These are phyloP conservation scores for Cynanchum wilfordii DNA, from an alignment of 257 asterid species.

Conservation along the genomic window DNA sequence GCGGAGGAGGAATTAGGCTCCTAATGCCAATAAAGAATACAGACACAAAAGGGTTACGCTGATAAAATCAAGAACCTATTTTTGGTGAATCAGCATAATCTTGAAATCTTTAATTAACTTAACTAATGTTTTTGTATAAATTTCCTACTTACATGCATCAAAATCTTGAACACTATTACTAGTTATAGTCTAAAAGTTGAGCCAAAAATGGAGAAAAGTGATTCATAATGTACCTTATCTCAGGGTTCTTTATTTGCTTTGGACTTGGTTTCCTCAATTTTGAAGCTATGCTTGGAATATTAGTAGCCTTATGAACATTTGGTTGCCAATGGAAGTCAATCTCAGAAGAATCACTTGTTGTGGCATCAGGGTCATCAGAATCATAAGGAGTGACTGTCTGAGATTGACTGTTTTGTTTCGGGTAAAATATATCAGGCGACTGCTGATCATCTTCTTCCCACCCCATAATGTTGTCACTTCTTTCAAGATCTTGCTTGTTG, in stretches of 20 bases:
- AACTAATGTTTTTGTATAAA: background rate
- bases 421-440: slow-evolving; percentile 28
- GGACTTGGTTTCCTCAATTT: slow-evolving; percentile 49
- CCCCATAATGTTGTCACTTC: slow-evolving; percentile 18
- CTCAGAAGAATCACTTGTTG: slow-evolving; percentile 75
- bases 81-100: background rate
- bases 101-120: background rate
- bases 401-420: slow-evolving; percentile 21
- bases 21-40: slow-evolving; percentile 23
- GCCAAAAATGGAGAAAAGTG: background rate
- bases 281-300: slow-evolving; percentile 33
- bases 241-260: slow-evolving; percentile 41
- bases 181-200: background rate
- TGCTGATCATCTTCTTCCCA: slow-evolving; percentile 26
- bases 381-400: slow-evolving; percentile 29
- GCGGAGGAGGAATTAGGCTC: slow-evolving; percentile 64
- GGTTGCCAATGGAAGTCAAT: slow-evolving; percentile 43
- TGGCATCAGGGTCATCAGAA: slow-evolving; percentile 48
- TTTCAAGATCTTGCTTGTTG: slow-evolving; percentile 31
- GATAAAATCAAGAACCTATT: background rate
- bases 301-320: slow-evolving; percentile 32
- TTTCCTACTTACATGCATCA: background rate
- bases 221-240: slow-evolving; percentile 39
- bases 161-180: background rate
- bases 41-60: background rate